phyloP scores from a whole-genome alignment of 768 basidiomycete species.

The Butyriboletus loyo region DNA sequence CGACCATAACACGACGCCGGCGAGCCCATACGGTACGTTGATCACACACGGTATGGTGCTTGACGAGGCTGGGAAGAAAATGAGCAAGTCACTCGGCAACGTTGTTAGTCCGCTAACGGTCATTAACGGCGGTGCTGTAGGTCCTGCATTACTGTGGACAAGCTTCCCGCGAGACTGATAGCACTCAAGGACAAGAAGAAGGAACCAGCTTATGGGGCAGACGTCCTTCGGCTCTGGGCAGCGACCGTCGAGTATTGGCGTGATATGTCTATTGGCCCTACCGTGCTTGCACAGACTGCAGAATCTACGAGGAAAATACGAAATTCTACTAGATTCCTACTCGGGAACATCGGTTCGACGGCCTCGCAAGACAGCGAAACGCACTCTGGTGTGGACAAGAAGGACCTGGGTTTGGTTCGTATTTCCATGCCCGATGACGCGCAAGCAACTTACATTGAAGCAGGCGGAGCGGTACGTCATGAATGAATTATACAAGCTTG shows the following conservation, averaged over 20 bases:
- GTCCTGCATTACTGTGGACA: constrained; percentile 17
- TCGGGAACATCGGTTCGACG: constrained; percentile 64
- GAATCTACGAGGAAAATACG: constrained; percentile 81
- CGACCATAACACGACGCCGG: constrained; percentile 13
- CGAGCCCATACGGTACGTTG: constrained; percentile 67
- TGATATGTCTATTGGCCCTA: constrained; percentile 84
- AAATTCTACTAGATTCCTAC: constrained; percentile 81
- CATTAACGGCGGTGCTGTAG: constrained; percentile 72
- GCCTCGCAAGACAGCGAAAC: constrained; percentile 3
- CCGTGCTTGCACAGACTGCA: constrained; percentile 67
- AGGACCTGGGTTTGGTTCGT: constrained; percentile 65
- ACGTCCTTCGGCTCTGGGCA: constrained; percentile 86
- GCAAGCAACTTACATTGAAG: constrained; percentile 5
- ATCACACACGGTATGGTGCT: constrained; percentile 98
- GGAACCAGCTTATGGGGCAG: constrained; percentile 80
- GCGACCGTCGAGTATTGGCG: constrained; percentile 87
- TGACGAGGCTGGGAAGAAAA: constrained; percentile 84
- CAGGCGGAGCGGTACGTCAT: constrained; percentile 86
- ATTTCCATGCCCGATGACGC: neutral
- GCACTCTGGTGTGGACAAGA: constrained; percentile 16
- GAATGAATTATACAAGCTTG: constrained; percentile 75
- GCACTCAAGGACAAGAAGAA: constrained; percentile 61
- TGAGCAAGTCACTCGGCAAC: constrained; percentile 98
- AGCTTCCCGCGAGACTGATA: neutral
- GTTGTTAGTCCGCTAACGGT: constrained; percentile 81